Evolutionary conservation across 768 basidiomycete genomes (phyloP).

Genomic region (Hortiboletus campestris): DNA sequence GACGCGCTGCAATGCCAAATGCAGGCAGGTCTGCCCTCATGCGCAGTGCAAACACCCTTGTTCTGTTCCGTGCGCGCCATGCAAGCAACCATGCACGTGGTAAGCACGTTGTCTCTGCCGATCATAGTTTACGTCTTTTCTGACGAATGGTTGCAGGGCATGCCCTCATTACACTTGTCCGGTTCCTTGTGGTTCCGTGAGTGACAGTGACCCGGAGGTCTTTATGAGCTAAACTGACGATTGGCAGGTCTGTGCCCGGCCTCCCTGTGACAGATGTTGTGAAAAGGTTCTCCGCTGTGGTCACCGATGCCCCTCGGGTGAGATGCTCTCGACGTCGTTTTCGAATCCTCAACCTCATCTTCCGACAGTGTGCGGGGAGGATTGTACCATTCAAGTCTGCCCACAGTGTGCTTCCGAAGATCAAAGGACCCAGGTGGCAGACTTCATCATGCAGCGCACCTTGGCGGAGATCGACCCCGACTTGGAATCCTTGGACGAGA

Average conservation of each 20-base stretch:
- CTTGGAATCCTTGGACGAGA: slow-evolving; percentile 41
- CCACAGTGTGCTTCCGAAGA: slow-evolving; percentile 44
- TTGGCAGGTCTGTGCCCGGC: slow-evolving; percentile 55
- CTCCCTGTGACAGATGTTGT: slow-evolving; percentile 64
- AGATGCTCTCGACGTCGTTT: neutral
- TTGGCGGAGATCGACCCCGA: slow-evolving; percentile 48
- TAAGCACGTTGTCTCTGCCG: slow-evolving; percentile 9
- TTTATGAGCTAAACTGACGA: neutral
- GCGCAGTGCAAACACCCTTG: slow-evolving; percentile 48
- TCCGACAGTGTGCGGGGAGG: slow-evolving; percentile 62
- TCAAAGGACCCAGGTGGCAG: slow-evolving; percentile 46
- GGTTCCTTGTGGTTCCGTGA: slow-evolving; percentile 67
- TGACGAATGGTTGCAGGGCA: slow-evolving; percentile 34
- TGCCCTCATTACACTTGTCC: slow-evolving; percentile 57
- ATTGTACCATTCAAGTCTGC: slow-evolving; percentile 56
- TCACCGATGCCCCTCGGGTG: slow-evolving; percentile 67
- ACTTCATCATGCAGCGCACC: slow-evolving; percentile 53
- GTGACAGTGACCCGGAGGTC: slow-evolving; percentile 20
- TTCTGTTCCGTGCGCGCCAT: slow-evolving; percentile 56
- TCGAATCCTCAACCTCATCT: neutral
- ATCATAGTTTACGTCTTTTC: neutral
- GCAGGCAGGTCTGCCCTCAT: slow-evolving; percentile 57
- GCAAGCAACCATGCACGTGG: slow-evolving; percentile 63
- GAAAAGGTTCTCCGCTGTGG: slow-evolving; percentile 50
- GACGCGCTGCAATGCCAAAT: slow-evolving; percentile 42